Base-by-base conservation (phyloP, 805 yeast species). In the Maudiozyma saulgeensis region DNA sequence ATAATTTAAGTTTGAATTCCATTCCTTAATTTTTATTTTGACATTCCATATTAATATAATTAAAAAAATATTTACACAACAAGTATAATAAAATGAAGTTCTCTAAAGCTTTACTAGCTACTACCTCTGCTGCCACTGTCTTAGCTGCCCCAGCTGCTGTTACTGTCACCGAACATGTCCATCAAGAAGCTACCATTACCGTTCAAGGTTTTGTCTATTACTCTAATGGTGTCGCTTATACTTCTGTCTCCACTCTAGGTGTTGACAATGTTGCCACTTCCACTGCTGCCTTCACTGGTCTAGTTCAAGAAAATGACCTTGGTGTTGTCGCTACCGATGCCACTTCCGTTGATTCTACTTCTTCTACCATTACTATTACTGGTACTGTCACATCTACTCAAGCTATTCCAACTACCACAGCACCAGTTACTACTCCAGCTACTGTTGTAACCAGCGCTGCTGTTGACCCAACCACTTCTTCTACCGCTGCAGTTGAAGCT, bases 321-420 rank as follows among this genome's bases (percentile, higher is more conserved):
- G 52, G 47, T n/a, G 44, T 60, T 37, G 53, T 55, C 28, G 53
- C 52, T 45, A 53, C 58, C 35, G 25, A 46, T 25, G 19, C 23
- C 23, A 21, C 23, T 21, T 3, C 23, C 3, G 23, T 56, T 25
- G 43, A 50, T 26, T 23, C 47, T 6, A 48, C 46, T 7, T 67
- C 64, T n/a, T 12, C 42, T 28, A 23, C 47, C 40, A n/a, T 82
- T 46, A 58, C 69, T 59, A 81, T 77, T 67, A 49, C 31, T 16
- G 25, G 32, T 15, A 26, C 32, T 23, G 26, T 11, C 25, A 38
- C 61, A 42, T 31, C 43, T 25, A 41, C 35, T 23, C 9, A 13
- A 8, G 43, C 15, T 23, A 53, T 47, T 11, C 61, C 66, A 44
- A 69, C 60, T 4, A 39, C 25, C 16, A 32, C 26, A 6, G 18